Evolutionary conservation across 805 yeast genomes (phyloP).

Genomic region (Lipomyces starkeyi): DNA sequence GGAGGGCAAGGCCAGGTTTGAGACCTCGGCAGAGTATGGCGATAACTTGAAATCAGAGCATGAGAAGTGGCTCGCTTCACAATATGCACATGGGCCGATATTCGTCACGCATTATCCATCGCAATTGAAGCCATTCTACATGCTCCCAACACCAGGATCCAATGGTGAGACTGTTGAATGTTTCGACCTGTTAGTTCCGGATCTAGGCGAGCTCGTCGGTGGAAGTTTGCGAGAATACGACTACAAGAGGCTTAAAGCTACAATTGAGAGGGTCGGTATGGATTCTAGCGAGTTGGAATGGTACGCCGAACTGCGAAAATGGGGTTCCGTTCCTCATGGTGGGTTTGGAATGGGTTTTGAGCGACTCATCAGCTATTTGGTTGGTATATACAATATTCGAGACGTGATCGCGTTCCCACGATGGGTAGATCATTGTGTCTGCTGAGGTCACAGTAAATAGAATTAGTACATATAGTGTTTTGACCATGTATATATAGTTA

Average conservation of each 20-base stretch:
- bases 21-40: constrained; percentile 66
- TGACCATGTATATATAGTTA: background rate
- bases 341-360: constrained; percentile 98
- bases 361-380: constrained; percentile 73
- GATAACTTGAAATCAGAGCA: constrained; percentile 79
- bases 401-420: constrained; percentile 91
- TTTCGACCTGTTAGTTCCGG: constrained; percentile 87
- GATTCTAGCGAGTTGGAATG: constrained; percentile 64
- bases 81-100: constrained; percentile 70
- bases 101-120: constrained; percentile 89
- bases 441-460: constrained; percentile 11
- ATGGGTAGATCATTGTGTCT: constrained; percentile 56
- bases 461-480: background rate
- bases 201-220: constrained; percentile 91
- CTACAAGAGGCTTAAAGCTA: constrained; percentile 53
- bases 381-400: constrained; percentile 76
- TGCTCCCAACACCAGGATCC: constrained; percentile 61
- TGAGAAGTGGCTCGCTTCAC: constrained; percentile 87
- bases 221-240: constrained; percentile 90
- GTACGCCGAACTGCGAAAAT: constrained; percentile 75
- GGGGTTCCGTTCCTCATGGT: constrained; percentile 91
- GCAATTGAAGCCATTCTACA: constrained; percentile 84
- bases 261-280: constrained; percentile 64
- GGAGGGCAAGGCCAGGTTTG: constrained; percentile 48
- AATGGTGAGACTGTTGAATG: constrained; percentile 74